Conservation (phyloP, 352 stramenopile species). For the Thraustochytrium sp. region DNA sequence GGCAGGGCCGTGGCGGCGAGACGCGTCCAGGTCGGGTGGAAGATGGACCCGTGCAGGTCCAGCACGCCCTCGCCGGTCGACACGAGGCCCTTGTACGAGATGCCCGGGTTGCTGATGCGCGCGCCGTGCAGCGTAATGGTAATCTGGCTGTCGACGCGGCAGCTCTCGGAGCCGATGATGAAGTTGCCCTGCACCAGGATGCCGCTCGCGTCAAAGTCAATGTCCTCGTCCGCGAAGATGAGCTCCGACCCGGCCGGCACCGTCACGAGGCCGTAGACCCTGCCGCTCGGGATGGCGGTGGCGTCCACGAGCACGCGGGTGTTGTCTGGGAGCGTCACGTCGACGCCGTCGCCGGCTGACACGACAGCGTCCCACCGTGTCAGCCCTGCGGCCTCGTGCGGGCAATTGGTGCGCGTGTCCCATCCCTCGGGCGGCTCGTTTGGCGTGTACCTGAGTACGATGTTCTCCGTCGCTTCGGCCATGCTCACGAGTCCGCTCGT, state of each 20-base stretch:
- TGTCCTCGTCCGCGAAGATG: slow-evolving; percentile 14
- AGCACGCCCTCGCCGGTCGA: slow-evolving; percentile 44
- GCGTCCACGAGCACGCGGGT: not conserved
- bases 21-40: slow-evolving; percentile 54
- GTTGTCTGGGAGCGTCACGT: slow-evolving; percentile 4
- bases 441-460: not conserved
- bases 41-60: slow-evolving; percentile 52
- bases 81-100: slow-evolving; percentile 54
- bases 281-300: not conserved
- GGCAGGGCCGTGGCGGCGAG: slow-evolving; percentile 47
- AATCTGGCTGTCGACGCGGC: slow-evolving; percentile 48
- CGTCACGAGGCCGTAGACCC: slow-evolving; percentile 1
- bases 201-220: slow-evolving; percentile 1
- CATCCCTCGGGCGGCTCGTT: not conserved
- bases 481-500: not conserved
- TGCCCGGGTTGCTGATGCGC: not conserved
- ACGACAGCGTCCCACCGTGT: not conserved
- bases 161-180: slow-evolving; percentile 50
- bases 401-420: not conserved
- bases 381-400: not conserved
- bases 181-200: slow-evolving; percentile 53
- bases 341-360: not conserved
- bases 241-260: not conserved
- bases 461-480: not conserved
- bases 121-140: slow-evolving; percentile 55